Conservation (phyloP, 2,329 filamentous ascomycete species). For the Hymenoscyphus infarciens region DNA sequence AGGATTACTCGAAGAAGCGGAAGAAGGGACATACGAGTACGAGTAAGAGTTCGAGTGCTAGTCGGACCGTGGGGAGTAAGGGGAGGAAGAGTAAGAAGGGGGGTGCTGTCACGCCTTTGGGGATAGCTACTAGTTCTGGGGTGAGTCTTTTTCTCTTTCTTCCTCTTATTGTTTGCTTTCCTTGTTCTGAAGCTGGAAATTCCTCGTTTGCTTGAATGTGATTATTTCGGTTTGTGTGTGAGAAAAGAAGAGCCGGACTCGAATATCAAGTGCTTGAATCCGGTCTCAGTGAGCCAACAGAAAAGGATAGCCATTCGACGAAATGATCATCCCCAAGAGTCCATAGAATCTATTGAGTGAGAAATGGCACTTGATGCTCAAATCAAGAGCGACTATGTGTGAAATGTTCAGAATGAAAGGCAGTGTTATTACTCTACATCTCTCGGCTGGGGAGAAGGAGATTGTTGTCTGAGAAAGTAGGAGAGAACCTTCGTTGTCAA, state of each 20-base stretch:
- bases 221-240: background rate
- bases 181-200: background rate
- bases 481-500: background rate
- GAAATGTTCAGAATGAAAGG: background rate
- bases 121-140: conserved; percentile 25
- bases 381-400: background rate
- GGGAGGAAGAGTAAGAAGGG: conserved; percentile 23
- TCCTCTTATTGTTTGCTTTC: background rate
- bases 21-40: conserved; percentile 11
- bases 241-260: background rate
- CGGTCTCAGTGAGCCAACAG: background rate
- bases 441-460: background rate
- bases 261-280: background rate
- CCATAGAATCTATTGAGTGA: background rate
- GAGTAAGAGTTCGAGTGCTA: background rate
- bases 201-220: background rate
- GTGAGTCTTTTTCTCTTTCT: conserved; percentile 13
- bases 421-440: background rate
- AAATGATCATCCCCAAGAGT: background rate
- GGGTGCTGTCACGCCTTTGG: conserved; percentile 24
- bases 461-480: background rate
- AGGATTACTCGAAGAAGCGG: conserved; percentile 13
- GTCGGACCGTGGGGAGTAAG: background rate
- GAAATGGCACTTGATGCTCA: background rate
- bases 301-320: background rate